Evolutionary conservation across 2,329 filamentous ascomycete genomes (phyloP).

Genomic region (Clarireedia sp.): DNA sequence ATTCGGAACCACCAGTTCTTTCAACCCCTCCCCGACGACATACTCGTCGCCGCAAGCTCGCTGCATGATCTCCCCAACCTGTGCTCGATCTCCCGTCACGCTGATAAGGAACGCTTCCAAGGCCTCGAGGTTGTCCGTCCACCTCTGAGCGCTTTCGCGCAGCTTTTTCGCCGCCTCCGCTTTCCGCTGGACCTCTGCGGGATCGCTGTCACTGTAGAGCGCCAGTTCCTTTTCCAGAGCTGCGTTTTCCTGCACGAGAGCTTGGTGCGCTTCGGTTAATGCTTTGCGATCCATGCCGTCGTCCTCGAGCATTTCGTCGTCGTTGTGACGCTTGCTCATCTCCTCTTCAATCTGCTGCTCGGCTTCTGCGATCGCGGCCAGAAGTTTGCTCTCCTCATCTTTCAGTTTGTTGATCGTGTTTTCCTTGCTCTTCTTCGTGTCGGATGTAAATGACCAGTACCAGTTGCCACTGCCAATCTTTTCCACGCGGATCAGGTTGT

Average conservation of each 20-base stretch:
- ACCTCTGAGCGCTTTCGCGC: conserved; percentile 24
- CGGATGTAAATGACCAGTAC: conserved; percentile 61
- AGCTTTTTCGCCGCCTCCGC: conserved; percentile 24
- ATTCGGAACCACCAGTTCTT: conserved; percentile 26
- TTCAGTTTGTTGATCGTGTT: conserved; percentile 31
- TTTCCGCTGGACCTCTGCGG: conserved; percentile 24
- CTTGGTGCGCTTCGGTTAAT: conserved; percentile 23
- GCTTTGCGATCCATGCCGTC: conserved; percentile 22
- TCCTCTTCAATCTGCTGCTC: conserved; percentile 31
- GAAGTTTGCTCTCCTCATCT: conserved; percentile 29
- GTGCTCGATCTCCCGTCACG: conserved; percentile 29
- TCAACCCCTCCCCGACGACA: conserved; percentile 38
- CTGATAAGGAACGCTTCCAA: conserved; percentile 24
- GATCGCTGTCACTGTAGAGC: conserved; percentile 27
- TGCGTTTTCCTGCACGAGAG: conserved; percentile 23
- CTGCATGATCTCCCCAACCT: conserved; percentile 30
- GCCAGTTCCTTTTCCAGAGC: conserved; percentile 27
- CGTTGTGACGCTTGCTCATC: conserved; percentile 27
- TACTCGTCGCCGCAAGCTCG: conserved; percentile 40
- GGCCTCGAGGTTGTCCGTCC: conserved; percentile 29
- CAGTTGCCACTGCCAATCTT: conserved; percentile 66
- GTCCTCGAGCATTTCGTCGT: conserved; percentile 28
- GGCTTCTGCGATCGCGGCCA: conserved; percentile 28
- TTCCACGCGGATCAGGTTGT: conserved; percentile 54
- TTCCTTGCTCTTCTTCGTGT: conserved; percentile 41